Percentiles rank a stretch among this genome's conserved stretches.
phyloP scores from a whole-genome alignment of 139 green algal species.

The Tetratostichococcus sp. region DNA sequence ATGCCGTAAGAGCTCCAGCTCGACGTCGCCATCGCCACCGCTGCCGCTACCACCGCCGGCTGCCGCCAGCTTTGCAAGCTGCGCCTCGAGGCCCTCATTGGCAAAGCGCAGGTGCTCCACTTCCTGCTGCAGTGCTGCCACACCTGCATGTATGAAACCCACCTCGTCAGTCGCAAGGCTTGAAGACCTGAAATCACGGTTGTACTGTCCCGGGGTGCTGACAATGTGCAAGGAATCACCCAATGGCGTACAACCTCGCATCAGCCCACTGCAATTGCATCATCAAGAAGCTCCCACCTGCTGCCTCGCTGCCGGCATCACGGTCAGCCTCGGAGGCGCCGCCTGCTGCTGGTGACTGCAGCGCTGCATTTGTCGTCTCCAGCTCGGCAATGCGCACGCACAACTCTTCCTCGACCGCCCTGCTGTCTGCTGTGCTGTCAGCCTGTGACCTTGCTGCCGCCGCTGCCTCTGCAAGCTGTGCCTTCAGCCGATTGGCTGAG shows the following conservation, averaged over 20 bases:
- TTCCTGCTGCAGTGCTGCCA: neutral
- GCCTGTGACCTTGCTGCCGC: neutral
- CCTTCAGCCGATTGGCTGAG: neutral
- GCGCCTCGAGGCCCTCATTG: neutral
- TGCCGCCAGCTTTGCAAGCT: neutral
- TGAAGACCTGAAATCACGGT: too few species aligned
- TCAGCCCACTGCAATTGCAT: too few species aligned
- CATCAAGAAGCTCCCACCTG: too few species aligned
- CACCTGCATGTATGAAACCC: neutral
- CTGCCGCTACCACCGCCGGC: neutral
- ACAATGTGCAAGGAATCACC: too few species aligned
- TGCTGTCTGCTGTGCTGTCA: neutral
- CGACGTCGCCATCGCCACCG: neutral
- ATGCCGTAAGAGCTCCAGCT: neutral
- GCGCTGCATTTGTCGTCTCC: neutral
- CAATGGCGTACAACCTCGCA: too few species aligned
- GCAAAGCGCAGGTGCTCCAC: neutral
- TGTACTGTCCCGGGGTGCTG: too few species aligned
- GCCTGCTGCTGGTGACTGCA: neutral
- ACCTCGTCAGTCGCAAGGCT: too few species aligned
- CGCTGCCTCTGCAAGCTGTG: neutral
- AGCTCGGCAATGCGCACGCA: neutral
- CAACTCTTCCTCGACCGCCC: neutral
- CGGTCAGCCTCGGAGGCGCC: too few species aligned
- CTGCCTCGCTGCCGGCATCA: neutral